Conservation (phyloP, 2,329 filamentous ascomycete species). For the Beauveria sp. region DNA sequence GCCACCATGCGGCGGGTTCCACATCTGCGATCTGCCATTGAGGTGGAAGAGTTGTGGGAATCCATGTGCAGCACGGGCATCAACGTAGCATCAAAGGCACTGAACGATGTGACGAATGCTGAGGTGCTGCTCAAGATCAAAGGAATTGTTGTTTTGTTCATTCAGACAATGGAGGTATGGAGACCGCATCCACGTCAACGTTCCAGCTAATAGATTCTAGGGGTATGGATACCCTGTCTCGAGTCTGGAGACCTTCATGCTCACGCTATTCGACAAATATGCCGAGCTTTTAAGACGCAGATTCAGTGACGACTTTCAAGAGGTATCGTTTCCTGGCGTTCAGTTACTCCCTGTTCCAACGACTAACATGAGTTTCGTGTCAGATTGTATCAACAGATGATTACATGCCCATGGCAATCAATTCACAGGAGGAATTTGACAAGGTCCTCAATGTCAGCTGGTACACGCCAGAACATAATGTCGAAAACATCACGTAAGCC, state of each 20-base stretch:
- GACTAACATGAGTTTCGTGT: constrained; percentile 6
- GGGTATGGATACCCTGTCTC: constrained; percentile 85
- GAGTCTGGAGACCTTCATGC: constrained; percentile 72
- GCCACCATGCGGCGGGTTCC: constrained; percentile 84
- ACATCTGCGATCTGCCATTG: constrained; percentile 71
- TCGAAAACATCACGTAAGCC: constrained; percentile 65
- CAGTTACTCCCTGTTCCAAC: not conserved
- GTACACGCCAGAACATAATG: constrained; percentile 78
- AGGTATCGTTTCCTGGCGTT: constrained; percentile 43
- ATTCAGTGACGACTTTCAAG: constrained; percentile 93
- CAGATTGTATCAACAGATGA: constrained; percentile 82
- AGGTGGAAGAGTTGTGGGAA: constrained; percentile 98
- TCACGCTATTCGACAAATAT: constrained; percentile 91
- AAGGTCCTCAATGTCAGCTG: constrained; percentile 95
- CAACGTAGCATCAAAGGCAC: constrained; percentile 68
- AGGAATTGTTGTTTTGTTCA: constrained; percentile 84
- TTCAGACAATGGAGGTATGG: constrained; percentile 91
- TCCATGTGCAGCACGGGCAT: constrained; percentile 92
- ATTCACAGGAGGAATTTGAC: constrained; percentile 82
- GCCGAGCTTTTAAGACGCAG: constrained; percentile 81
- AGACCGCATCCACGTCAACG: constrained; percentile 56
- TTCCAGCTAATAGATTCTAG: constrained; percentile 70
- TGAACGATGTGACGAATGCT: constrained; percentile 76
- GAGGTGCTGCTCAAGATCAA: constrained; percentile 93
- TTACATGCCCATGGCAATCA: constrained; percentile 99